phyloP scores from a whole-genome alignment of 176 grass and related monocot species.

The Luzula sylvatica region DNA sequence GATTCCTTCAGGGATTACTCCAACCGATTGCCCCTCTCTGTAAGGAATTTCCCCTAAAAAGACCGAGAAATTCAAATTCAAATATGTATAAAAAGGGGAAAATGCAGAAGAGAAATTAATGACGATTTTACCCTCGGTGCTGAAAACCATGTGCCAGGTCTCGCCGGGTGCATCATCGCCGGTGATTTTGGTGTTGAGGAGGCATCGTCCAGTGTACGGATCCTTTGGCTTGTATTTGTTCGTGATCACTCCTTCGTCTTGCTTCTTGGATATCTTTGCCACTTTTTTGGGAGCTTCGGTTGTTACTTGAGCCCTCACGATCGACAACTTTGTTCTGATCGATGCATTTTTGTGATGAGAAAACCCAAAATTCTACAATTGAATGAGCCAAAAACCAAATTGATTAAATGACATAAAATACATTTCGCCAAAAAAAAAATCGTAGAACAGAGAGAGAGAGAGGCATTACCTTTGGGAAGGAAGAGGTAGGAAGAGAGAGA shows the following conservation, averaged over 20 bases:
- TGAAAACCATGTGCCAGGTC: slow-evolving; percentile 99
- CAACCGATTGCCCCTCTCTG: slow-evolving; percentile 93
- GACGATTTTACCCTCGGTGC: slow-evolving; percentile 42
- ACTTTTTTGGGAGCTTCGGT: slow-evolving; percentile 37
- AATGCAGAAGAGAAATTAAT: not conserved
- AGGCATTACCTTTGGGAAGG: slow-evolving; percentile 23
- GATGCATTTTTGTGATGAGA: slow-evolving; percentile 14
- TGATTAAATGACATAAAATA: not conserved
- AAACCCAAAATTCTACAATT: slow-evolving; percentile 6
- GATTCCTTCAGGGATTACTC: slow-evolving; percentile 56
- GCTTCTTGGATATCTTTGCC: slow-evolving; percentile 73
- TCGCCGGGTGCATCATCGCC: slow-evolving; percentile 82
- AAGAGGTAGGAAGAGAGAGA: slow-evolving; percentile 27
- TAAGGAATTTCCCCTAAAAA: slow-evolving; percentile 53
- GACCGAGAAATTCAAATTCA: not conserved
- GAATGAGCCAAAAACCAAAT: not conserved
- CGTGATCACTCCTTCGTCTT: slow-evolving; percentile 59
- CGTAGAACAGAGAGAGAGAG: not conserved
- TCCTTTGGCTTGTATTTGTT: slow-evolving; percentile 84
- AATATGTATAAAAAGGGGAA: not conserved
- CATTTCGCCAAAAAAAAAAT: slow-evolving; percentile 7
- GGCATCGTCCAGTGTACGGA: slow-evolving; percentile 60
- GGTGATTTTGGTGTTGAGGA: slow-evolving; percentile 98
- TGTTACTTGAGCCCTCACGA: slow-evolving; percentile 42
- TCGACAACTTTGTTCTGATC: not conserved